phyloP scores from a whole-genome alignment of 139 green algal species.

The Micractinium sp. region DNA sequence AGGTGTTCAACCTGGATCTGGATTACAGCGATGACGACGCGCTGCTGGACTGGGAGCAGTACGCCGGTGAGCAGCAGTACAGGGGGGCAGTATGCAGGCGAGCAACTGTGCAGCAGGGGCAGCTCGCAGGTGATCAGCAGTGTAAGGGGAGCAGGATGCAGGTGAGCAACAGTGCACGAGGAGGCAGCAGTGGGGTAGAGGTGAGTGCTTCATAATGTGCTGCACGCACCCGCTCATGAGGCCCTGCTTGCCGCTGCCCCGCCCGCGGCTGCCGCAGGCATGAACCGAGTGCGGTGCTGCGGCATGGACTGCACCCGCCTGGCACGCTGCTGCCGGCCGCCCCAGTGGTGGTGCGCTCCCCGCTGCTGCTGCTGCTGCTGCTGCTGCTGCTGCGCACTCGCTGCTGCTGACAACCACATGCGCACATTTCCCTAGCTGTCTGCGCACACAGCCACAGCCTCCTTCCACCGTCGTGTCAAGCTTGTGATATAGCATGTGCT shows the following conservation, averaged over 20 bases:
- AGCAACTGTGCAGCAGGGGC: no score
- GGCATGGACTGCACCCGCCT: conserved; percentile 40
- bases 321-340: conserved; percentile 27
- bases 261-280: conserved; percentile 20
- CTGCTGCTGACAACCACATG: not conserved
- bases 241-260: not conserved
- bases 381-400: not conserved
- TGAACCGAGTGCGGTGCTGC: conserved; percentile 41
- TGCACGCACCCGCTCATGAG: not conserved
- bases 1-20: conserved; percentile 63
- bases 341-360: conserved; percentile 52
- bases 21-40: conserved; percentile 62
- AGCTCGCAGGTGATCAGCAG: no score
- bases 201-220: not conserved
- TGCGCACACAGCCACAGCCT: not conserved
- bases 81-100: not conserved
- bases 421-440: not conserved
- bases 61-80: no score
- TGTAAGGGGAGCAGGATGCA: no score
- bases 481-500: no score
- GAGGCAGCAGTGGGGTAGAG: no score
- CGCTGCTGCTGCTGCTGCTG: no score
- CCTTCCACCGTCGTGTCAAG: not conserved
- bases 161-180: not conserved
- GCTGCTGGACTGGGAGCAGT: conserved; percentile 71